Evolutionary conservation across 2,329 filamentous ascomycete genomes (phyloP).

Genomic region (Colletotrichum aenigma): DNA sequence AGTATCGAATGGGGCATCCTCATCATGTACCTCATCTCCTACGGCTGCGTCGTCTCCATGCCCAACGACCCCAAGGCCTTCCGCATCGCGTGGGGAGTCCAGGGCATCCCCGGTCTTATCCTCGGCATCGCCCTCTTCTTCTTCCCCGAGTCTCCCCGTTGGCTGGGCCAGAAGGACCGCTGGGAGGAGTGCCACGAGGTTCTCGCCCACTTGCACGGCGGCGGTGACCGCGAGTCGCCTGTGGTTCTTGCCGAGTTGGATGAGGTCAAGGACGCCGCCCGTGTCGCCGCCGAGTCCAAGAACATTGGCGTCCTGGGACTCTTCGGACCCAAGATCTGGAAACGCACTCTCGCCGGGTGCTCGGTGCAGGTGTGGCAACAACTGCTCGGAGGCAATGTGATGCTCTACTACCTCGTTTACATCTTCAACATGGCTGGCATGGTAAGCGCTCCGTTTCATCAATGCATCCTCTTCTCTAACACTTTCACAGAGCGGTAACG

Average conservation of each 20-base stretch:
- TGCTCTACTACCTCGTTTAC: slow-evolving; percentile 66
- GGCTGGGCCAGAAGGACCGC: slow-evolving; percentile 20
- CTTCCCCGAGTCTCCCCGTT: slow-evolving; percentile 19
- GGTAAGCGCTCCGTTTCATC: not conserved
- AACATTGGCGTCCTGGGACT: slow-evolving; percentile 45
- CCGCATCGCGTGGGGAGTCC: slow-evolving; percentile 47
- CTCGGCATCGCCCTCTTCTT: slow-evolving; percentile 25
- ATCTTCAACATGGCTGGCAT: slow-evolving; percentile 66
- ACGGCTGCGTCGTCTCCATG: slow-evolving; percentile 65
- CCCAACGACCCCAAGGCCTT: slow-evolving; percentile 59
- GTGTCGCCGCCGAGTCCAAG: slow-evolving; percentile 39
- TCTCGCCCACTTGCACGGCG: slow-evolving; percentile 52
- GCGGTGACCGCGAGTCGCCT: slow-evolving; percentile 57
- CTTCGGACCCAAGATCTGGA: slow-evolving; percentile 52
- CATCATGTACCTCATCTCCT: slow-evolving; percentile 73
- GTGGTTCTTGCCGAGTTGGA: slow-evolving; percentile 62
- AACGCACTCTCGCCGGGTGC: slow-evolving; percentile 55
- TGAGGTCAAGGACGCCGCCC: slow-evolving; percentile 50
- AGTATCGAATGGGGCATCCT: slow-evolving; percentile 72
- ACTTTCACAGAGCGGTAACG: slow-evolving; percentile 24
- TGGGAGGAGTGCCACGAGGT: slow-evolving; percentile 22
- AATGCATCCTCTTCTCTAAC: not conserved
- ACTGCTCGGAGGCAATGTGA: slow-evolving; percentile 60
- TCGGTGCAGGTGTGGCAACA: slow-evolving; percentile 63
- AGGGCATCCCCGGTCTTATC: slow-evolving; percentile 23